These are phyloP conservation scores for Candida corydali DNA, from an alignment of 805 yeast species.

Conservation along the genomic window DNA sequence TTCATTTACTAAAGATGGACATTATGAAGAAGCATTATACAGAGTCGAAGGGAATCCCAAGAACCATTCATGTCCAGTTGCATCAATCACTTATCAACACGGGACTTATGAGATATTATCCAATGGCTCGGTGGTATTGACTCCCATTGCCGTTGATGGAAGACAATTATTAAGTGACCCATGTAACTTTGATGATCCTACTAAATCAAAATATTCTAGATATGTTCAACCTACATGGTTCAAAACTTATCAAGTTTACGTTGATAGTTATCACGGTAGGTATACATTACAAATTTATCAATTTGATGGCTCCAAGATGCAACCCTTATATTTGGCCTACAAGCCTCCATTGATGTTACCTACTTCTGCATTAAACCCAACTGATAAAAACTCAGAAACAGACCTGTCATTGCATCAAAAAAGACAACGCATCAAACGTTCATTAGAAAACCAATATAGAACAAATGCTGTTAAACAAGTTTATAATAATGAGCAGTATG, in stretches of 20 bases:
- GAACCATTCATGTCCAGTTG: constrained; percentile 80
- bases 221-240: constrained; percentile 66
- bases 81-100: constrained; percentile 82
- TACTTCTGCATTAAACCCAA: constrained; percentile 85
- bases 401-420: constrained; percentile 18
- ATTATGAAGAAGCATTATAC: constrained; percentile 85
- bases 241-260: constrained; percentile 50
- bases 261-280: constrained; percentile 83
- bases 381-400: constrained; percentile 41
- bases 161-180: constrained; percentile 89
- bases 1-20: constrained; percentile 91
- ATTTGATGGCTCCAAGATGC: constrained; percentile 74
- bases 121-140: constrained; percentile 66
- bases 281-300: constrained; percentile 69
- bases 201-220: constrained; percentile 57
- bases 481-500: constrained; percentile 27
- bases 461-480: constrained; percentile 64
- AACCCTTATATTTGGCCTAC: constrained; percentile 89
- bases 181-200: constrained; percentile 49
- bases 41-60: constrained; percentile 66
- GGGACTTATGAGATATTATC: constrained; percentile 64
- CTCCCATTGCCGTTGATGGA: constrained; percentile 84
- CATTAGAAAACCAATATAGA: constrained; percentile 73
- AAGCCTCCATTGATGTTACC: constrained; percentile 96
- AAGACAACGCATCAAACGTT: constrained; percentile 55